Conservation (phyloP, 139 green algal species). For the Coelastrella sp. region DNA sequence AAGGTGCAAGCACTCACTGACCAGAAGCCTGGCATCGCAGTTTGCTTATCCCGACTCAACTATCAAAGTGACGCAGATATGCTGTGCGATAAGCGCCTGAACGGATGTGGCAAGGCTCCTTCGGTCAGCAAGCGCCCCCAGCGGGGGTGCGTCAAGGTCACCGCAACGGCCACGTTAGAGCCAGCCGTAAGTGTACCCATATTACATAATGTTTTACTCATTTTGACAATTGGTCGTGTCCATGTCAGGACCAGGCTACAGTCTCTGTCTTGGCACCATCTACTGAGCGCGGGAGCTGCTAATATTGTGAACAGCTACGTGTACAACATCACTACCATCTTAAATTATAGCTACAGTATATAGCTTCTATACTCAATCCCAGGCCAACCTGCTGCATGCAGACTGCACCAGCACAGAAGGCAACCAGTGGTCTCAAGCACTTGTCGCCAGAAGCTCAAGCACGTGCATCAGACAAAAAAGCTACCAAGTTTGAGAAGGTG, state of each 20-base stretch:
- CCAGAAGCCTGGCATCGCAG: too few species aligned
- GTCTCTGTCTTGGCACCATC: too few species aligned
- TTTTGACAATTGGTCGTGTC: too few species aligned
- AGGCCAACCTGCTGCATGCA: not conserved
- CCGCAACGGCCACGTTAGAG: not conserved
- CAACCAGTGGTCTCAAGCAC: constrained; percentile 65
- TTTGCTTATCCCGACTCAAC: too few species aligned
- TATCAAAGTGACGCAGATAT: too few species aligned
- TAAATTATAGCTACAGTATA: too few species aligned
- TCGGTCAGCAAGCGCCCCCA: not conserved
- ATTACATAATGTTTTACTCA: too few species aligned
- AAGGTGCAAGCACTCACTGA: too few species aligned
- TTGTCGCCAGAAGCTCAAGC: constrained; percentile 70
- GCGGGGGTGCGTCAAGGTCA: constrained; percentile 21
- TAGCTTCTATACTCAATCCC: too few species aligned
- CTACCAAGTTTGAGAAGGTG: constrained; percentile 80
- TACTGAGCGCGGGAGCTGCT: not conserved
- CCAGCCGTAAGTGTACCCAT: not conserved
- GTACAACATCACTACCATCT: not conserved
- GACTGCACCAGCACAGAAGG: not conserved
- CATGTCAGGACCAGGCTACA: too few species aligned
- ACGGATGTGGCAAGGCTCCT: not conserved
- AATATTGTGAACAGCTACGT: not conserved
- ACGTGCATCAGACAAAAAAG: constrained; percentile 74
- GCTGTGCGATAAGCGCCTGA: not conserved